A percentile compares a stretch with the other conserved stretches of the same genome.
These are phyloP conservation scores for Penicillium soppii DNA, from an alignment of 495 filamentous ascomycete species.

Conservation along the genomic window DNA sequence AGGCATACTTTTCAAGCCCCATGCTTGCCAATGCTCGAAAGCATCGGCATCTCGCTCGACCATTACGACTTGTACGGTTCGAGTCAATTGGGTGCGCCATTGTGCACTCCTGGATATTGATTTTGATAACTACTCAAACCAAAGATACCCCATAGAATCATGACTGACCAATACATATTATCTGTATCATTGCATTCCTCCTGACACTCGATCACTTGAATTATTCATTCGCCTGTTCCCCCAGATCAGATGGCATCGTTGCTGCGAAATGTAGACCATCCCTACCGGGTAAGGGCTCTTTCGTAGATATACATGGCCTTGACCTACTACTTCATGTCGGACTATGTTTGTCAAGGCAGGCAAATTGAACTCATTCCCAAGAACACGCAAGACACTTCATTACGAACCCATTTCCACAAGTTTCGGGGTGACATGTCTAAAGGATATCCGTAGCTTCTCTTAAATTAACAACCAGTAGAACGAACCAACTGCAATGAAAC, in stretches of 20 bases:
- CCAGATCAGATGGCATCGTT: not conserved
- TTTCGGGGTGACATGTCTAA: slow-evolving; percentile 26
- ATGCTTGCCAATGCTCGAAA: not conserved
- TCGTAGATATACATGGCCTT: slow-evolving; percentile 54
- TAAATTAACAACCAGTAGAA: not conserved
- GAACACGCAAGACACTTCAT: no score
- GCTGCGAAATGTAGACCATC: slow-evolving; percentile 1
- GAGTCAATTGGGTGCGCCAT: not conserved
- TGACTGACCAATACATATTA: not conserved
- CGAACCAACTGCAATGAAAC: slow-evolving; percentile 8
- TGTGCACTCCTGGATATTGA: not conserved
- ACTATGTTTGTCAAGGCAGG: slow-evolving; percentile 55
- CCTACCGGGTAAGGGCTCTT: slow-evolving; percentile 26
- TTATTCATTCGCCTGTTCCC: not conserved
- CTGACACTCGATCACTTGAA: not conserved
- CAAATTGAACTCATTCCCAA: slow-evolving; percentile 33
- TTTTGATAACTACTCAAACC: slow-evolving; percentile 5
- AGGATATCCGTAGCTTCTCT: not conserved
- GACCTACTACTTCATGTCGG: slow-evolving; percentile 46
- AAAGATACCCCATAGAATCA: slow-evolving; percentile 11
- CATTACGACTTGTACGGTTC: not conserved
- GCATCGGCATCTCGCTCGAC: not conserved
- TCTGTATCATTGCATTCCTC: not conserved
- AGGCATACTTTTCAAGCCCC: not conserved
- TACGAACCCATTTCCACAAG: slow-evolving; percentile 19